phyloP scores from a whole-genome alignment of 352 stramenopile species.

The Blastocystis sp. region DNA sequence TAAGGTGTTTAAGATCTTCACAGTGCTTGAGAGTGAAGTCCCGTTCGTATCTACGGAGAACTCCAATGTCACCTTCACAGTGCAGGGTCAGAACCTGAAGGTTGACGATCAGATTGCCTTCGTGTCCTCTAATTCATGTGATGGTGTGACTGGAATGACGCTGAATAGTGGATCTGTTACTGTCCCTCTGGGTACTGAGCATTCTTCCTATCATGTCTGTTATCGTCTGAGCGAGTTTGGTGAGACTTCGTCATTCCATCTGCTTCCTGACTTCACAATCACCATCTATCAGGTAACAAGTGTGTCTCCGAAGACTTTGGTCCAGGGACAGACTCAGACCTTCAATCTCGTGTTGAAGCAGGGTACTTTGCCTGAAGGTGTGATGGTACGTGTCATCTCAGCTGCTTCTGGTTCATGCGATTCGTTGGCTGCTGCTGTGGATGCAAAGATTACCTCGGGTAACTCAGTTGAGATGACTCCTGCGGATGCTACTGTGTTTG shows the following conservation, averaged over 20 bases:
- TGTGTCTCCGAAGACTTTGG: conserved; percentile 15
- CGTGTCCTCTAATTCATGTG: not conserved
- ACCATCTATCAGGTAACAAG: conserved; percentile 3
- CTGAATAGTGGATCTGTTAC: conserved; percentile 50
- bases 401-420: conserved; percentile 14
- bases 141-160: not conserved
- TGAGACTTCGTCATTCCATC: not conserved
- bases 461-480: conserved; percentile 39
- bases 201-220: conserved; percentile 10
- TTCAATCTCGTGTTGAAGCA: conserved; percentile 11
- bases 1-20: conserved; percentile 67
- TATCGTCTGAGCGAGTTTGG: conserved; percentile 50
- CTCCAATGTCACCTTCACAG: conserved; percentile 7
- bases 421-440: conserved; percentile 8
- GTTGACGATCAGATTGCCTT: conserved; percentile 49
- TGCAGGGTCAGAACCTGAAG: conserved; percentile 66
- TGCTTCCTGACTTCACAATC: not conserved
- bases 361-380: not conserved
- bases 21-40: conserved; percentile 33
- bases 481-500: conserved; percentile 13
- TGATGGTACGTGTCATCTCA: conserved; percentile 39
- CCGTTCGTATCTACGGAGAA: conserved; percentile 42
- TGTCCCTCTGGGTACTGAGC: not conserved
- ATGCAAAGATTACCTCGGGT: not conserved
- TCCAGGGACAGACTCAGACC: conserved; percentile 46